Conservation (phyloP, 192 early-diverging fungal species). For the Allomyces macrogynus region DNA sequence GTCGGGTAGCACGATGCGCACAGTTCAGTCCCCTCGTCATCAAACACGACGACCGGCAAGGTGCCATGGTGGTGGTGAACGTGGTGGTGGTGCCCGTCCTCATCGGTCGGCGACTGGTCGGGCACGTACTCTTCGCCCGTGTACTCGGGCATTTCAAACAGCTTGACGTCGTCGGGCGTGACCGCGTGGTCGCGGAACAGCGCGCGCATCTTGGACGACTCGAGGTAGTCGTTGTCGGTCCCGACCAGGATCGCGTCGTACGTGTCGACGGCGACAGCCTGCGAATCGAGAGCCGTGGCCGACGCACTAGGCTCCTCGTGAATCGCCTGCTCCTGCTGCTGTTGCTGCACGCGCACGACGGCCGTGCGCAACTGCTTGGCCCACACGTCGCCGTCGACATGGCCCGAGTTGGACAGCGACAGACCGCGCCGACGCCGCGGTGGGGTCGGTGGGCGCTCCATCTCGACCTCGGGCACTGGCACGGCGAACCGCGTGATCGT, state of each 20-base stretch:
- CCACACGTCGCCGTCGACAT: not conserved
- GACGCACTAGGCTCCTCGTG: not conserved
- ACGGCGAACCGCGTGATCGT: not conserved
- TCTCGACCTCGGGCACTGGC: not conserved
- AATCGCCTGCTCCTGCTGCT: not conserved
- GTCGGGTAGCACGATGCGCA: constrained; percentile 28
- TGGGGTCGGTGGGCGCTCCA: not conserved
- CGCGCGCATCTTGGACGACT: constrained; percentile 21
- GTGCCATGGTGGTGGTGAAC: too few relatives aligned
- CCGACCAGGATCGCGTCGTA: constrained; percentile 34
- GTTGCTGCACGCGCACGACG: too few relatives aligned
- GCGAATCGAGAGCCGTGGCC: not conserved
- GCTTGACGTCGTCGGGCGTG: constrained; percentile 26
- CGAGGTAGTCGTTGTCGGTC: constrained; percentile 40
- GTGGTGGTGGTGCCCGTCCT: too few relatives aligned
- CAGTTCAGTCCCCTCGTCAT: constrained; percentile 14
- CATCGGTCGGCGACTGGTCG: not conserved
- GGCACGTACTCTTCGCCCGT: constrained; percentile 16
- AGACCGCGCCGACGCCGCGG: constrained; percentile 1
- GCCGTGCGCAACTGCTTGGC: too few relatives aligned
- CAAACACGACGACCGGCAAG: constrained; percentile 14
- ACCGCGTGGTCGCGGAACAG: constrained; percentile 30
- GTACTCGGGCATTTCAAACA: constrained; percentile 39
- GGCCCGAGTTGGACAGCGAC: constrained; percentile 1
- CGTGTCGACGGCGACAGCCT: constrained; percentile 4